phyloP scores from a whole-genome alignment of 2,329 filamentous ascomycete species.

The Fusarium sp. region DNA sequence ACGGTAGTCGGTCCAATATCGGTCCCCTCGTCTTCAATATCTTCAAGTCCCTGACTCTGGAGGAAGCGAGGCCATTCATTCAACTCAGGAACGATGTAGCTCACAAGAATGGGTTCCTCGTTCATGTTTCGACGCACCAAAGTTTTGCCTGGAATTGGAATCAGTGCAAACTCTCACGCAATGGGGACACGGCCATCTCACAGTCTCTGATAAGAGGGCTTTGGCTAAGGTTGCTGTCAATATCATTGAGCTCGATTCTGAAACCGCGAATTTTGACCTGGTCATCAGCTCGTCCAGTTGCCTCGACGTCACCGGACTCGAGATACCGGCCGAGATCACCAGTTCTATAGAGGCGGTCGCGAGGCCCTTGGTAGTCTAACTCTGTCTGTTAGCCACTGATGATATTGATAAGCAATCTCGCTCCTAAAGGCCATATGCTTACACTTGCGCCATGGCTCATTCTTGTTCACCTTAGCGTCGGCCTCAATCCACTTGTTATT shows the following conservation, averaged over 20 bases:
- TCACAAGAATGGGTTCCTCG: slow-evolving; percentile 87
- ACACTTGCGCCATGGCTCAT: slow-evolving; percentile 81
- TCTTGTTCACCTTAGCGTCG: slow-evolving; percentile 68
- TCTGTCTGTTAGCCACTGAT: slow-evolving; percentile 62
- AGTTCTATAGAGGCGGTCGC: slow-evolving; percentile 89
- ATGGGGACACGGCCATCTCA: too few relatives aligned
- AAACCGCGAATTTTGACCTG: slow-evolving; percentile 98
- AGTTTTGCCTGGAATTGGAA: slow-evolving; percentile 68
- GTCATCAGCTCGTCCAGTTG: slow-evolving; percentile 85
- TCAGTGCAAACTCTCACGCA: too few relatives aligned
- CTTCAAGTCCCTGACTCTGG: slow-evolving; percentile 67
- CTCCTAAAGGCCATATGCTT: not conserved
- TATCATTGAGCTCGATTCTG: slow-evolving; percentile 94
- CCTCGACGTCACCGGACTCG: slow-evolving; percentile 79
- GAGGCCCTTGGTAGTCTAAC: slow-evolving; percentile 72
- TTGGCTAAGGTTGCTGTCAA: slow-evolving; percentile 85
- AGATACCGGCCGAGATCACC: slow-evolving; percentile 81
- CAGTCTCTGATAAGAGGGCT: slow-evolving; percentile 86
- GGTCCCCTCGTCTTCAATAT: slow-evolving; percentile 63
- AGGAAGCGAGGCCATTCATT: slow-evolving; percentile 82
- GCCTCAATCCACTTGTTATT: slow-evolving; percentile 77
- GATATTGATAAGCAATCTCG: too few relatives aligned
- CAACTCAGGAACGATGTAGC: slow-evolving; percentile 84
- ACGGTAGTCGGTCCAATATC: slow-evolving; percentile 59
- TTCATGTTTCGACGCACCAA: slow-evolving; percentile 70